Conservation (phyloP, 2,329 filamentous ascomycete species). For the Cladosporium sp. region DNA sequence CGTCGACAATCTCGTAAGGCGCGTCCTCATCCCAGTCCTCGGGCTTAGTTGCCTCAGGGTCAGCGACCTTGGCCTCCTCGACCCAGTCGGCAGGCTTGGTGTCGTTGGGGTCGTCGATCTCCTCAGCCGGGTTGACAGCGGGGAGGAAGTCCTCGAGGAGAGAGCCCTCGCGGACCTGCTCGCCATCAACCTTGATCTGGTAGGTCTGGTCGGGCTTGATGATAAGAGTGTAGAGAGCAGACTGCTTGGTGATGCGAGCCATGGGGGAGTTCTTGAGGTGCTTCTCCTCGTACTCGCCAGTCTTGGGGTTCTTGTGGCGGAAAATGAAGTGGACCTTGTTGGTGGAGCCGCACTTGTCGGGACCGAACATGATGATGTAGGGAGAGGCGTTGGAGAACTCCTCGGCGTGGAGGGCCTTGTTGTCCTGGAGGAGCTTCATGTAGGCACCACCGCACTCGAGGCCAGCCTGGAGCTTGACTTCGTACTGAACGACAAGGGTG, state of each 20-base stretch:
- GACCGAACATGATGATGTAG: conserved; percentile 99
- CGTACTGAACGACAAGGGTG: conserved; percentile 95
- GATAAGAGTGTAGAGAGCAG: conserved; percentile 92
- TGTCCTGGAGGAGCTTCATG: conserved; percentile 97
- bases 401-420: conserved; percentile 91
- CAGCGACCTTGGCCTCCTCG: conserved; percentile 83
- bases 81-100: conserved; percentile 95
- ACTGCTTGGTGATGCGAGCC: conserved; percentile 85
- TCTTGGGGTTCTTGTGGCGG: conserved; percentile 99
- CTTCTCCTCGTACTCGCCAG: conserved; percentile 99
- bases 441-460: conserved; percentile 98
- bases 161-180: conserved; percentile 80
- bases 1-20: conserved; percentile 91
- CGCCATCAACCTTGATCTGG: conserved; percentile 85
- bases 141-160: conserved; percentile 92
- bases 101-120: conserved; percentile 94
- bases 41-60: conserved; percentile 92
- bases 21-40: conserved; percentile 99
- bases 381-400: conserved; percentile 97
- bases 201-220: conserved; percentile 96
- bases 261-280: conserved; percentile 80
- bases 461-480: conserved; percentile 97
- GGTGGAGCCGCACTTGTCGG: conserved; percentile 97
- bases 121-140: conserved; percentile 86
- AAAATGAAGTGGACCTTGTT: conserved; percentile 99